Base-by-base conservation (phyloP, 164 flowering plant genomes). In the Annona squamosa region DNA sequence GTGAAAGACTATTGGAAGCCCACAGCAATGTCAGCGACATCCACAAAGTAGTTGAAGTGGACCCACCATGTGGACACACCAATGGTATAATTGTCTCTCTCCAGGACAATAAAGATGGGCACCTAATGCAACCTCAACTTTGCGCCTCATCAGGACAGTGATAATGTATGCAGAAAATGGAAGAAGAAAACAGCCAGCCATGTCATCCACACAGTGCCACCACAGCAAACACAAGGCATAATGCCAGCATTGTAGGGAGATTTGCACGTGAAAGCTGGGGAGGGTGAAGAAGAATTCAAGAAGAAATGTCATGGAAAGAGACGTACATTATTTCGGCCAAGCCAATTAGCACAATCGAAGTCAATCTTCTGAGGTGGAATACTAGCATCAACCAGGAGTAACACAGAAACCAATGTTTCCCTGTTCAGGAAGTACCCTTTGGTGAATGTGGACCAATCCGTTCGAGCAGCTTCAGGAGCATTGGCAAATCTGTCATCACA, bases 261-360 rank as follows among this genome's bases (percentile, higher is more conserved):
- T 26, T 26, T 26, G 59, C 13, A 52, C 13, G 13, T 52, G 59
- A 52, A 3, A 52, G 59, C 9, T 52, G 9, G 13, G 17, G 59
- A 9, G 59, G 59, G 9, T 16, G 9, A 1, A 52, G 10, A 9
- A 52, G 59, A 12, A 10, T 16, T 52, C 59, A 45, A 56, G 45
- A 41, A 56, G 1, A 68, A 4, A 46, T 4, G 61, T 26, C 37
- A 64, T 4, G 19, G 43, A 70, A 63, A 41, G 44, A 9, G 68
- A 45, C 71, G 42, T 86, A 93, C 99, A 69, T 91, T 87, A 82
- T 91, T 91, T 75, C 98, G 94, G 42, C 94, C 98, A 71, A 95
- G 94, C 99, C 99, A 95, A 81, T 93, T 91, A 26, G 98, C 99
- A 84, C 98, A 91, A 73, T 95, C 99, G 12, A 95, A 86, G 77